Base-by-base conservation (phyloP, 257 asterid species). In the Nicotiana sylvestris region DNA sequence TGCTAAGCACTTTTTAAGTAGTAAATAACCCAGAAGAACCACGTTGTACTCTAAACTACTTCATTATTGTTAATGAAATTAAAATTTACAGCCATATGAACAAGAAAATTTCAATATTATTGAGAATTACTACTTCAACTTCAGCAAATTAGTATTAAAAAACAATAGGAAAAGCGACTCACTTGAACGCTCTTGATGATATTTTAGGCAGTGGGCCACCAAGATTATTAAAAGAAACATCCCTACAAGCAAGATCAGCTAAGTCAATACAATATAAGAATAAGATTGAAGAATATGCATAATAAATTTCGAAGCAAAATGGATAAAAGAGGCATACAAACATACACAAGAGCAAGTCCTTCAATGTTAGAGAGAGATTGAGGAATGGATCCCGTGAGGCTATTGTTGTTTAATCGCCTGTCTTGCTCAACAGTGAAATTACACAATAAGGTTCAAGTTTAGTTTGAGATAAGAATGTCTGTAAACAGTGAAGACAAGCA, bases 331-430 rank as follows among this genome's bases (percentile, higher is more conserved):
- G 70, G 4, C 13, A 76, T 72, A 58, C 2, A 37, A 15, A 81
- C 97, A 29, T 91, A 96, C 98, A 92, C 89, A 16, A 96, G 95
- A 21, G 94, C 90, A 80, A 96, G 98, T 87, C 98, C 94, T 57
- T 86, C 83, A 12, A 90, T 85, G 68, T 86, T 86, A 43, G 96
- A 90, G 58, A 96, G 90, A 64, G 61, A 46, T 72, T 46, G 79
- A 46, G 79, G 79, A 72, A 72, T 46, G 61, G 39, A 46, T 72
- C 79, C 79, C 27, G 61, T 86, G 80, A 96, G 90, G 89, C 95
- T 96, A 87, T 96, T 94, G 92, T 96, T 96, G 93, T 93, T 94
- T 69, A 96, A 94, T 83, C 97, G 97, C 88, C 99, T 96, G 92
- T 78, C 89, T 88, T 89, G 90, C 89, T 85, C 90, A 85, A 86